phyloP scores from a whole-genome alignment of 768 basidiomycete species.

The Kwoniella shandongensis region DNA sequence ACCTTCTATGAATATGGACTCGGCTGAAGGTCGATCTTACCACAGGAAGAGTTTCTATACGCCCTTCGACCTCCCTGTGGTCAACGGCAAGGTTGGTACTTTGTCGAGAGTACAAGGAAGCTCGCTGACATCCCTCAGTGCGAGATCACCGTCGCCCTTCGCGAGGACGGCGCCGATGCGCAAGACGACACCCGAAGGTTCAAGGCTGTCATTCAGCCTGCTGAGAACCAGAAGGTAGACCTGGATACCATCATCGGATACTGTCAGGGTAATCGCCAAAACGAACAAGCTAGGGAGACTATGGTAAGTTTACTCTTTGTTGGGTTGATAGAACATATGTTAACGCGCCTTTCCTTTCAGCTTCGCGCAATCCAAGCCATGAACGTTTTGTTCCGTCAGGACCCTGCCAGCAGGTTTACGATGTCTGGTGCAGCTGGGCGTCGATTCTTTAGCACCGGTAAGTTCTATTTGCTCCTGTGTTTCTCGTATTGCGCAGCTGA shows the following conservation, averaged over 20 bases:
- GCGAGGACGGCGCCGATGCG: conserved; percentile 37
- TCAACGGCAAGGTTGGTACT: conserved; percentile 19
- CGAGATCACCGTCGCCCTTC: conserved; percentile 38
- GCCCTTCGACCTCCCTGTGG: conserved; percentile 32
- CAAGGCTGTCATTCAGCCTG: conserved; percentile 45
- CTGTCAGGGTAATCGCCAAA: conserved; percentile 41
- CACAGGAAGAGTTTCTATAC: conserved; percentile 50
- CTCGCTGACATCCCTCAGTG: conserved; percentile 11
- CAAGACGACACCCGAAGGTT: conserved; percentile 44
- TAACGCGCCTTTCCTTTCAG: conserved; percentile 10
- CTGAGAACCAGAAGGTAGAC: conserved; percentile 36
- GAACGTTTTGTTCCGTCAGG: conserved; percentile 51
- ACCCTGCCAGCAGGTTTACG: conserved; percentile 33
- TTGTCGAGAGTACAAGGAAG: not conserved
- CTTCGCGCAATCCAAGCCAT: conserved; percentile 47
- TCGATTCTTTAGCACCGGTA: conserved; percentile 48
- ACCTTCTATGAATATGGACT: too few relatives aligned
- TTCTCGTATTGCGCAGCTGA: conserved; percentile 8
- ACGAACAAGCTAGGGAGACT: conserved; percentile 33
- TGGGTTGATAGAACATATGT: too few relatives aligned
- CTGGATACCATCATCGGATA: conserved; percentile 45
- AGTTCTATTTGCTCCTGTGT: conserved; percentile 2
- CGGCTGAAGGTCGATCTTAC: too few relatives aligned
- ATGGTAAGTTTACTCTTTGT: conserved; percentile 28
- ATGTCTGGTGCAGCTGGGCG: conserved; percentile 49